Evolutionary conservation across 2,329 filamentous ascomycete genomes (phyloP).

Genomic region (Clonostachys rhizophaga): DNA sequence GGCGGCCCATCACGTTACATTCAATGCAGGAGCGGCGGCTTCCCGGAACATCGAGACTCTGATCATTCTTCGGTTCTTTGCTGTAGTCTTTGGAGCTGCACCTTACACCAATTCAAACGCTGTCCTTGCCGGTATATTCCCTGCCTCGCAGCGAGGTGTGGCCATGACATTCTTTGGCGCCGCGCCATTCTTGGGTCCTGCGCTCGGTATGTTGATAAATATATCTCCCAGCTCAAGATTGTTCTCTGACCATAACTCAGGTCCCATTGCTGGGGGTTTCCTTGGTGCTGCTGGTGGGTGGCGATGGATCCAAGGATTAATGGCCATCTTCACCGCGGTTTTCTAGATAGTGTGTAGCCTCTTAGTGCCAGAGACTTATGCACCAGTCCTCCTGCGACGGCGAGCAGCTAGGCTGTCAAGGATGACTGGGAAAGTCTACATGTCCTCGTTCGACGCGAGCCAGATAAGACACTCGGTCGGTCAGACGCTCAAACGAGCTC

Average conservation of each 20-base stretch:
- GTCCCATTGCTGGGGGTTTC: slow-evolving; percentile 62
- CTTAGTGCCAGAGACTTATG: slow-evolving; percentile 54
- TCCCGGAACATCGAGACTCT: slow-evolving; percentile 49
- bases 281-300: slow-evolving; percentile 54
- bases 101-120: slow-evolving; percentile 51
- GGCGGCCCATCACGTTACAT: slow-evolving; percentile 48
- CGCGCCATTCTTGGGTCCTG: slow-evolving; percentile 60
- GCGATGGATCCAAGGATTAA: slow-evolving; percentile 60
- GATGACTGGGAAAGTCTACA: slow-evolving; percentile 43
- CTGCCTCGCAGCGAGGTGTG: slow-evolving; percentile 38
- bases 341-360: slow-evolving; percentile 49
- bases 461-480: slow-evolving; percentile 29
- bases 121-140: slow-evolving; percentile 52
- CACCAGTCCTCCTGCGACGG: slow-evolving; percentile 47
- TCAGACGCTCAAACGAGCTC: slow-evolving; percentile 47
- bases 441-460: slow-evolving; percentile 39
- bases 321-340: slow-evolving; percentile 54
- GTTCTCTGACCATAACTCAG: slow-evolving; percentile 46
- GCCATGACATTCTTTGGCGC: slow-evolving; percentile 54
- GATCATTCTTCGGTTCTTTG: slow-evolving; percentile 56
- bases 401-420: slow-evolving; percentile 41
- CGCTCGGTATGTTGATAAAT: slow-evolving; percentile 51
- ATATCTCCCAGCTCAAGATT: slow-evolving; percentile 28
- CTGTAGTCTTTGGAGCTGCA: slow-evolving; percentile 49
- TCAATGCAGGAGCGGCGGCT: slow-evolving; percentile 55